Percentiles rank a stretch among this genome's conserved stretches.
Conservation (phyloP, 2,329 filamentous ascomycete genomes). For the Fusarium sp. region DNA sequence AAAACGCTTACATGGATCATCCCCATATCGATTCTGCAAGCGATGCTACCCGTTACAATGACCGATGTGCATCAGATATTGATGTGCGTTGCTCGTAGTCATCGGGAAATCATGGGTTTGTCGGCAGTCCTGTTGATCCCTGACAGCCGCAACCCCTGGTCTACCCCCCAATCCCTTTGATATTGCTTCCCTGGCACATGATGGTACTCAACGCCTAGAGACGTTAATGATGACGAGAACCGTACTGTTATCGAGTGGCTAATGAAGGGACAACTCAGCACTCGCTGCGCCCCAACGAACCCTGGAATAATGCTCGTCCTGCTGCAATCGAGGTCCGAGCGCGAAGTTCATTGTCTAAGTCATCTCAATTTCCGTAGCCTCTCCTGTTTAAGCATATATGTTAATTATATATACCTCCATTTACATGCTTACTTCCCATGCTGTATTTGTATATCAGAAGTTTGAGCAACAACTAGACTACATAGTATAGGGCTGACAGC, state of each 20-base stretch:
- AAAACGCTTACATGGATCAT: conserved; percentile 26
- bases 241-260: conserved; percentile 8
- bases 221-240: conserved; percentile 5
- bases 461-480: conserved; percentile 13
- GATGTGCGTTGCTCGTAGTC: conserved; percentile 27
- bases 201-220: conserved; percentile 4
- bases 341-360: background rate
- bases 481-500: conserved; percentile 29
- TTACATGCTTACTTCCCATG: background rate
- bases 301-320: conserved; percentile 20
- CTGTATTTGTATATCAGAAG: background rate
- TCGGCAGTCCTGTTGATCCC: conserved; percentile 31
- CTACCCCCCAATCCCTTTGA: conserved; percentile 33
- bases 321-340: conserved; percentile 9
- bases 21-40: conserved; percentile 19
- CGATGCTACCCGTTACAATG: background rate
- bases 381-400: conserved; percentile 12
- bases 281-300: conserved; percentile 26
- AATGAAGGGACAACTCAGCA: conserved; percentile 38
- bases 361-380: background rate
- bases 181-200: conserved; percentile 30
- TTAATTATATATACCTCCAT: background rate
- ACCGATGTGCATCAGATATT: conserved; percentile 2
- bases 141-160: conserved; percentile 37
- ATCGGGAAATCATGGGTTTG: conserved; percentile 42